Evolutionary conservation across 768 basidiomycete species (phyloP).

Genomic region (Suillus hirtellus): DNA sequence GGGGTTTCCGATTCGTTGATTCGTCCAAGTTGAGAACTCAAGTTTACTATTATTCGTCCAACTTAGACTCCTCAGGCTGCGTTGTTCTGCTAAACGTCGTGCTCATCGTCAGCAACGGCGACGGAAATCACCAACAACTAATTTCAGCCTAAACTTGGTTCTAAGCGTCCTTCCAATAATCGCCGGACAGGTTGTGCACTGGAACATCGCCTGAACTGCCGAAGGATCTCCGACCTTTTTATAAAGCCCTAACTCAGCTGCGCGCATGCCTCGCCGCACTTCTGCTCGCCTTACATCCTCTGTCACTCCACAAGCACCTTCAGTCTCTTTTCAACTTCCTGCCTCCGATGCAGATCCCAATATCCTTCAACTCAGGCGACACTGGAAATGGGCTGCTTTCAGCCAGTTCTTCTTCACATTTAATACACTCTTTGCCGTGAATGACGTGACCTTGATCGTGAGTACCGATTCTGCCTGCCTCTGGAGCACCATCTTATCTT

Average conservation of each 20-base stretch:
- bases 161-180: background rate
- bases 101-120: conserved; percentile 2
- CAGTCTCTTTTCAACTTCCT: conserved; percentile 27
- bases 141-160: conserved; percentile 1
- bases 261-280: conserved; percentile 60
- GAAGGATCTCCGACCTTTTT: conserved; percentile 39
- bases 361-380: conserved; percentile 60
- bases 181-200: conserved; percentile 5
- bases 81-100: conserved; percentile 1
- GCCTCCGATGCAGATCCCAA: conserved; percentile 36
- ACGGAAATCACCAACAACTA: conserved; percentile 1
- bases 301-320: conserved; percentile 30
- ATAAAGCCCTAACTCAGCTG: conserved; percentile 37
- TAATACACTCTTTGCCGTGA: conserved; percentile 66
- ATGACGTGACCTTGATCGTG: conserved; percentile 69
- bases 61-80: background rate
- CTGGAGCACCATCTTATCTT: conserved; percentile 11
- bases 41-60: conserved; percentile 6
- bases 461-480: conserved; percentile 23
- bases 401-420: conserved; percentile 90
- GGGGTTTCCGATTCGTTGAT: conserved; percentile 9
- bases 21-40: conserved; percentile 7
- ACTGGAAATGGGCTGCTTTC: conserved; percentile 94
- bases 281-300: conserved; percentile 39
- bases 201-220: conserved; percentile 20